Percentiles rank a stretch among this genome's conserved stretches.
Conservation (phyloP, 1,139 yeast species). For the Lizanozyma gosingica region DNA sequence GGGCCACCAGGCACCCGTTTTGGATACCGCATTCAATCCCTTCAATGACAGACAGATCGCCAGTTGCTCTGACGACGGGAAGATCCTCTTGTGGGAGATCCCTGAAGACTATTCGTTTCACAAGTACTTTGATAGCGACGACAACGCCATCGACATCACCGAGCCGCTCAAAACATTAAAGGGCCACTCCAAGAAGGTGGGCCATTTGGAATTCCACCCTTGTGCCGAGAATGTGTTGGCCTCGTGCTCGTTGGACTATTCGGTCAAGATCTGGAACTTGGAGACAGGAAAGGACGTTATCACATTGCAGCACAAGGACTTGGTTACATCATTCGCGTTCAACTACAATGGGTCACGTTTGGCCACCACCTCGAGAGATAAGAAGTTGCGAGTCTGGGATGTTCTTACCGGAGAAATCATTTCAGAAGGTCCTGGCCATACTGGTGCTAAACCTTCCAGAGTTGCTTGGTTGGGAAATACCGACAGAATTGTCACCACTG, state of each 20-base stretch:
- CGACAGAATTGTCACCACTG: conserved; percentile 87
- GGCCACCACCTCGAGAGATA: conserved; percentile 91
- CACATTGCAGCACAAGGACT: conserved; percentile 77
- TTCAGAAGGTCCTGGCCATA: conserved; percentile 82
- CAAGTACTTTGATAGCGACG: conserved; percentile 49
- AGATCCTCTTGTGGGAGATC: conserved; percentile 77
- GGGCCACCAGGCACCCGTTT: conserved; percentile 91
- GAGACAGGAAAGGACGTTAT: conserved; percentile 63
- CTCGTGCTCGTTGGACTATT: conserved; percentile 81
- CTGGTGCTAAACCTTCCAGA: conserved; percentile 87
- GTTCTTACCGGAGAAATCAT: conserved; percentile 63
- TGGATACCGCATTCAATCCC: conserved; percentile 93
- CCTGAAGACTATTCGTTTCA: conserved; percentile 73
- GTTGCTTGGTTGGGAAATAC: conserved; percentile 84
- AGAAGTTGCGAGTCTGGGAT: conserved; percentile 87
- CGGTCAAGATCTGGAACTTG: conserved; percentile 86
- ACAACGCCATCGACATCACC: conserved; percentile 56
- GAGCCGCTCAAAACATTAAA: conserved; percentile 58
- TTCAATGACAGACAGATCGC: conserved; percentile 70
- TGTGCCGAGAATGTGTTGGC: conserved; percentile 81
- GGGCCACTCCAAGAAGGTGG: conserved; percentile 92
- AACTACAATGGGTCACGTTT: conserved; percentile 80
- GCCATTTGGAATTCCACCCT: conserved; percentile 88
- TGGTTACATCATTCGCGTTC: conserved; percentile 85
- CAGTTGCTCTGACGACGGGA: conserved; percentile 88